phyloP scores from a whole-genome alignment of 2,329 filamentous ascomycete genomes.

The Penicillium sp. region DNA sequence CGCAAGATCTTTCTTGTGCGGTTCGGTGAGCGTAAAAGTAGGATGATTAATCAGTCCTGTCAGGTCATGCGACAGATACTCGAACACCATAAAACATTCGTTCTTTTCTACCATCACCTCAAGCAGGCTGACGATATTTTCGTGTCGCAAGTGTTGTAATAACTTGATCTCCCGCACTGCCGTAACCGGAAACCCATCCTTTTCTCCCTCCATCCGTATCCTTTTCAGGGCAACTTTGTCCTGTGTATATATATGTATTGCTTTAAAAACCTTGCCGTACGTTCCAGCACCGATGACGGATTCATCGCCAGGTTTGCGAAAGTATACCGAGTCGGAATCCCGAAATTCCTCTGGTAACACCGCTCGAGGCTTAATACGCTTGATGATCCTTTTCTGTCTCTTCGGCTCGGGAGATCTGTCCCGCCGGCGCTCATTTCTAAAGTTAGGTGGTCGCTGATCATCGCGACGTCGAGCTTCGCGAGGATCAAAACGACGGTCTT shows the following conservation, averaged over 20 bases:
- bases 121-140: constrained; percentile 80
- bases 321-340: constrained; percentile 84
- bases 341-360: constrained; percentile 68
- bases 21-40: constrained; percentile 75
- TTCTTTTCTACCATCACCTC: constrained; percentile 99
- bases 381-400: constrained; percentile 64
- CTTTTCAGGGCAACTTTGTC: constrained; percentile 88
- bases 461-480: constrained; percentile 37
- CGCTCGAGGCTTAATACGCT: constrained; percentile 67
- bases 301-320: constrained; percentile 92
- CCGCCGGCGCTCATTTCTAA: constrained; percentile 45
- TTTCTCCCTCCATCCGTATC: constrained; percentile 99
- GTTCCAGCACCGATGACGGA: constrained; percentile 94
- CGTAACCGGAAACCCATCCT: constrained; percentile 97
- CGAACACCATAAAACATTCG: constrained; percentile 99
- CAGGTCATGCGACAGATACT: constrained; percentile 93
- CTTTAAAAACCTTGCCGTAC: constrained; percentile 95
- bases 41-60: constrained; percentile 95
- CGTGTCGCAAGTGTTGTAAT: constrained; percentile 84
- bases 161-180: constrained; percentile 95
- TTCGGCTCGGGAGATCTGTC: constrained; percentile 48
- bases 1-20: constrained; percentile 89
- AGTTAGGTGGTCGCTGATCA: constrained; percentile 27
- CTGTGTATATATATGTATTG: constrained; percentile 71
- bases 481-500: constrained; percentile 39